Evolutionary conservation across 805 yeast species (phyloP), one percentile per base, ranked within the genome.

Genomic region (Candida hispaniensis): DNA sequence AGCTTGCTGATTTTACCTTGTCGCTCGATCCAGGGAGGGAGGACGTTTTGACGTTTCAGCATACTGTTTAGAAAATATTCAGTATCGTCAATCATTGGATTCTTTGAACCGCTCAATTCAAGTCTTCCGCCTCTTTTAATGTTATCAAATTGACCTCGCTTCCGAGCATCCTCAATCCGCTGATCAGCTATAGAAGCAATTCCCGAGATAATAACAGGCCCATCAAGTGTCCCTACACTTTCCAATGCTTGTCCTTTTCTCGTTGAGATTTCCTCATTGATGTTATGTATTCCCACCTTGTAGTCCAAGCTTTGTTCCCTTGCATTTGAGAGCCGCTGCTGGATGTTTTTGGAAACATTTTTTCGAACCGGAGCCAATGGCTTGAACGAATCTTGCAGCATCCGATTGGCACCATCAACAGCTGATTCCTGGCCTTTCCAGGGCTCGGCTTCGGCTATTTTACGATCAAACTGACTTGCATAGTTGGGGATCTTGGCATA

Each of bases 1-100:
- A 68, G 69, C 2, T 47, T 41, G 26, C 67, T 65, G 4, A 77
- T 70, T 2, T 70, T 64, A 12, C 69, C 62, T 52, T 80, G 91
- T 38, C 71, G 75, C 47, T 82, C 93, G 21, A 85, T 76, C 95
- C 95, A 85, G 0, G 93, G 93, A 0, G 94, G 94, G 7, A 74
- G 60, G 1, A 81, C 74, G 30, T 81, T 85, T 53, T 85, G 94
- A 26, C 71, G 67, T 35, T 55, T 48, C 35, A 85, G 56, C 27
- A 85, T 76, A 42, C 79, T 73, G 55, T 85, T 85, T 58, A 85
- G 55, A 51, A 82, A 81, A 52, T 75, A 81, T 46, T 77, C 93
- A 36, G 73, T 80, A 41, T 67, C 68, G 53, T 71, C 91, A 39
- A 66, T 61, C 54, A 63, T 77, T 28, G 72, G 77, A 51, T 60